These are phyloP conservation scores for Aspergillus ibericus DNA, from an alignment of 2,329 filamentous ascomycete genomes.

Conservation along the genomic window DNA sequence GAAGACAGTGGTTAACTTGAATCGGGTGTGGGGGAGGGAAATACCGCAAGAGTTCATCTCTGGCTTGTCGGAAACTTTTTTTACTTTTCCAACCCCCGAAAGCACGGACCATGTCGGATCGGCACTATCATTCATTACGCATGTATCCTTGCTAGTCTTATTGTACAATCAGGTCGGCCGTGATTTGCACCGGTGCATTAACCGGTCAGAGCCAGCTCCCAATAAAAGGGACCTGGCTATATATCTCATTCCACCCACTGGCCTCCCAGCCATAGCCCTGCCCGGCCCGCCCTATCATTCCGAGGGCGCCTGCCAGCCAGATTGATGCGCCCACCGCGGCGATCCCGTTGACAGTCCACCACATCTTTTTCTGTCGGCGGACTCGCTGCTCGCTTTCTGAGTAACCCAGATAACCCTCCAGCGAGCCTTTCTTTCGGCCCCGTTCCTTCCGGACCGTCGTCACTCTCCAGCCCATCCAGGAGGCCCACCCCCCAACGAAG, in stretches of 20 bases:
- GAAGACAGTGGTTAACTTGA: background rate
- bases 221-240: conserved; percentile 59
- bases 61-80: background rate
- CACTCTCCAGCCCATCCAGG: conserved; percentile 66
- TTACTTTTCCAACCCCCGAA: background rate
- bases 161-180: background rate
- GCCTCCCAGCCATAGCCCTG: conserved; percentile 74
- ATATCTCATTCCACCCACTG: conserved; percentile 75
- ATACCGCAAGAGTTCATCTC: background rate
- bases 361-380: conserved; percentile 60
- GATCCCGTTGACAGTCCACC: conserved; percentile 70
- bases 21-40: too few species aligned
- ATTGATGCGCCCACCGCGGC: conserved; percentile 59
- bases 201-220: conserved; percentile 49
- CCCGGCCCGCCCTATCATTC: conserved; percentile 72
- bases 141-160: background rate
- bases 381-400: conserved; percentile 55
- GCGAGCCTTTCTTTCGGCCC: conserved; percentile 28
- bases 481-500: conserved; percentile 81
- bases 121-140: background rate
- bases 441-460: conserved; percentile 34
- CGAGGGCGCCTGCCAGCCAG: conserved; percentile 83
- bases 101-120: background rate
- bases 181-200: background rate
- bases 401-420: conserved; percentile 34